Base-by-base conservation (phyloP, 2,329 filamentous ascomycete genomes). In the Parastagonospora avenae region DNA sequence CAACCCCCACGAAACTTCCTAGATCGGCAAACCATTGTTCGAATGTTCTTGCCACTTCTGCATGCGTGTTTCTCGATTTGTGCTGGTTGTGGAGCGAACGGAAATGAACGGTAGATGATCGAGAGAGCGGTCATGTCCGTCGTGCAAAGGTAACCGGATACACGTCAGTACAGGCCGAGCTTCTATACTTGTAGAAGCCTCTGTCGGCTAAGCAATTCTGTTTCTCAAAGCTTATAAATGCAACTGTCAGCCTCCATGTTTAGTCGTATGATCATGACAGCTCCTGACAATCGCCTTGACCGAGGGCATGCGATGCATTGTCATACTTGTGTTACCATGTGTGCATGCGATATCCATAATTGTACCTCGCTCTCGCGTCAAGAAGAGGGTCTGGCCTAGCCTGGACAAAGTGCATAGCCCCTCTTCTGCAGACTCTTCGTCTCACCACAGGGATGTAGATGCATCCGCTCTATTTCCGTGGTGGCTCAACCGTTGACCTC, bases 1-100 rank as follows among this genome's bases (percentile, higher is more conserved):
- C 15, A 28, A 42, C 57, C 55, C 55, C 54, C 54, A 53, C 57
- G 19, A 36, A 19, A 32, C 10, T 39, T 42, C 38, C 35, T 32
- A 9, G 54, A 57, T 52, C 46, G 38, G 46, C 54, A 33, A 55
- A 55, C 48, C 24, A 28, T 43, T 46, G 14, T 30, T 11, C 36
- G 12, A 42, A 30, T 43, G 32, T 32, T 11, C 33, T 29, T 35
- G 36, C 32, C 33, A 47, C 31, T 24, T 11, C 11, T 8, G 8
- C 12, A 8, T 2, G 6, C 2, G 9, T 39, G 8, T 19, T 24
- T 12, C 37, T 24, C 4, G 30, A 11, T 4, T 32, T 2, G 10
- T 19, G 19, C n/a, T 30, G 39, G 32, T 37, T n/a, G 31, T 38
- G 46, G 46, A 41, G 40, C 39, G 28, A 41, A 29, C 47, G 27